Evolutionary conservation across 2,329 filamentous ascomycete genomes (phyloP).

Genomic region (Hymenoscyphus albidus): DNA sequence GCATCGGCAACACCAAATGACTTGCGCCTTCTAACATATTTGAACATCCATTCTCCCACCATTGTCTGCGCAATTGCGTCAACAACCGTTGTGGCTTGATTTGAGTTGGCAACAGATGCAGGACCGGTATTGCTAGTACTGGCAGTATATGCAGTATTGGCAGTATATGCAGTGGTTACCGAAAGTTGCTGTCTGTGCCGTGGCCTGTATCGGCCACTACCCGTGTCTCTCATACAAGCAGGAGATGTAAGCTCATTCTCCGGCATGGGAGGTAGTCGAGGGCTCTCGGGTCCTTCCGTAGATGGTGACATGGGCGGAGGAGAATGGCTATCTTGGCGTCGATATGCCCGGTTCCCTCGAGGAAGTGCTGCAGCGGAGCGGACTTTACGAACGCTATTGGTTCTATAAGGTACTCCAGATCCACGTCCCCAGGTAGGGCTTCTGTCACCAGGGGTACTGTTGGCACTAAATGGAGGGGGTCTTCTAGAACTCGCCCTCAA

Average conservation of each 20-base stretch:
- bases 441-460: slow-evolving; percentile 65
- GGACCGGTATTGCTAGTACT: slow-evolving; percentile 32
- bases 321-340: slow-evolving; percentile 54
- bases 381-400: slow-evolving; percentile 71
- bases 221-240: slow-evolving; percentile 39
- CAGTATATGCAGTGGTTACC: slow-evolving; percentile 49
- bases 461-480: slow-evolving; percentile 56
- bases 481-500: slow-evolving; percentile 82
- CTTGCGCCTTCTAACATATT: slow-evolving; percentile 81
- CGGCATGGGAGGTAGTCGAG: slow-evolving; percentile 68
- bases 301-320: slow-evolving; percentile 65
- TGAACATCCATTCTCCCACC: slow-evolving; percentile 97
- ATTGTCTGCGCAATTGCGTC: slow-evolving; percentile 97
- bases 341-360: slow-evolving; percentile 45
- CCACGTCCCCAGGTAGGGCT: slow-evolving; percentile 69
- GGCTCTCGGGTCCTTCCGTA: slow-evolving; percentile 65
- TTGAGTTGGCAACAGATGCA: slow-evolving; percentile 53
- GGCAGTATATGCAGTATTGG: slow-evolving; percentile 33
- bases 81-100: slow-evolving; percentile 75
- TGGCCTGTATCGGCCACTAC: slow-evolving; percentile 41
- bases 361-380: slow-evolving; percentile 76
- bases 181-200: slow-evolving; percentile 58
- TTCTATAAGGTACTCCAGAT: slow-evolving; percentile 46
- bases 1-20: slow-evolving; percentile 79
- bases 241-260: slow-evolving; percentile 67